Base-by-base conservation (phyloP, 768 basidiomycete genomes). In the Amyloporia xantha region DNA sequence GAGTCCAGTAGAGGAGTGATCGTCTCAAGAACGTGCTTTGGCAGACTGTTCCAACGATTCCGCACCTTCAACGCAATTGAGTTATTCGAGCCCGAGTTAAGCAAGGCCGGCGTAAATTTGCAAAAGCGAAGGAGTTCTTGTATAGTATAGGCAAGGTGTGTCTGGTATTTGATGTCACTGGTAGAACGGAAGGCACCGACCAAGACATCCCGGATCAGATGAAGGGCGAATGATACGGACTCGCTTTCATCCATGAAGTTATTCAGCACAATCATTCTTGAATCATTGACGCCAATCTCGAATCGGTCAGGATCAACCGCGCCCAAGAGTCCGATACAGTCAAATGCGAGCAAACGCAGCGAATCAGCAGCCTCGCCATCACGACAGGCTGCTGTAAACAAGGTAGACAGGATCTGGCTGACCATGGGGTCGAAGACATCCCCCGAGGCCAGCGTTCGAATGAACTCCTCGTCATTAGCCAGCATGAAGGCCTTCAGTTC, bases 261-360 rank as follows among this genome's bases (percentile, higher is more conserved):
- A 59, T 75, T 78, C 51, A 82, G 71, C 41, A 97, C 75, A 40
- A 92, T 76, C 68, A 88, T 84, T 38, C 76, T 74, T 2, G 77
- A 65, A 53, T 86, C 82, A 30, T 66, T 68, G 25, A 74, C 62
- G 1, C 70, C 68, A 17, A 91, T 72, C 54, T 90, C 85, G 59
- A 87, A 86, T 42, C 96, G 77, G 70, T 98, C 95, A 0, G 95
- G 95, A 65, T 99, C 96, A 15, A 94, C 76, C 2, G 96, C 96
- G 5, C 96, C 96, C 11, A 98, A 68, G 19, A 90, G 78, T 1
- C 94, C 92, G 48, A 98, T 81, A 61, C 91, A 96, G 60, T 96
- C 90, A 60, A 85, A 93, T 1, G 91, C 86, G 17, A 88, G 65
- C 37, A 79, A 68, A 15, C 82, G 81, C 7, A 92, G 59, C 1